A percentile compares a stretch with the other conserved stretches of the same genome.
Conservation (phyloP, 768 basidiomycete species). For the Pholiota microspora region DNA sequence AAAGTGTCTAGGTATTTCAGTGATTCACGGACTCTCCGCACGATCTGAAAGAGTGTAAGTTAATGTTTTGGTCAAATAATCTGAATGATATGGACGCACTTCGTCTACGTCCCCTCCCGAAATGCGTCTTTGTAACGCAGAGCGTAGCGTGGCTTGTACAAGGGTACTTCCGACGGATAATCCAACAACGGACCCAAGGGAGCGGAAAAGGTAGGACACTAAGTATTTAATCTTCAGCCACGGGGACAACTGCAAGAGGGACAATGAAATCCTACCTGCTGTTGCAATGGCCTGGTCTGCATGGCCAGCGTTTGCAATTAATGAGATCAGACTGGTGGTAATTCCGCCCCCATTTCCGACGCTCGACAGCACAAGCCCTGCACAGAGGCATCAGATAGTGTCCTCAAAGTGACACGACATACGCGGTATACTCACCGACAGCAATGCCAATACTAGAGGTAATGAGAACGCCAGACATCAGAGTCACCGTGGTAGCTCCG, state of each 20-base stretch:
- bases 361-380: conserved; percentile 34
- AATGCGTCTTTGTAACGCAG: conserved; percentile 38
- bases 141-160: conserved; percentile 50
- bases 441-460: conserved; percentile 37
- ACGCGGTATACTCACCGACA: conserved; percentile 31
- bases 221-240: not conserved
- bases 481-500: conserved; percentile 35
- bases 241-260: not conserved
- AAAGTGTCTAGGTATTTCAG: conserved; percentile 44
- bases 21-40: conserved; percentile 48
- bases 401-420: not conserved
- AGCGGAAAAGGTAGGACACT: conserved; percentile 70
- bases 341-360: conserved; percentile 45
- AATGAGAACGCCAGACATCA: conserved; percentile 38
- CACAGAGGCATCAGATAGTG: not conserved
- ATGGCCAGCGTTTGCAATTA: conserved; percentile 62
- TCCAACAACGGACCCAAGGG: conserved; percentile 56
- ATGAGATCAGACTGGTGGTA: conserved; percentile 55
- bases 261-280: conserved; percentile 38
- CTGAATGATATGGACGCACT: conserved; percentile 29
- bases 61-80: not conserved
- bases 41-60: conserved; percentile 31
- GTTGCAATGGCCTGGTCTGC: conserved; percentile 66
- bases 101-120: conserved; percentile 49
- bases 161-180: conserved; percentile 56